phyloP scores from a whole-genome alignment of 768 basidiomycete species.

The Rickenella mellea region DNA sequence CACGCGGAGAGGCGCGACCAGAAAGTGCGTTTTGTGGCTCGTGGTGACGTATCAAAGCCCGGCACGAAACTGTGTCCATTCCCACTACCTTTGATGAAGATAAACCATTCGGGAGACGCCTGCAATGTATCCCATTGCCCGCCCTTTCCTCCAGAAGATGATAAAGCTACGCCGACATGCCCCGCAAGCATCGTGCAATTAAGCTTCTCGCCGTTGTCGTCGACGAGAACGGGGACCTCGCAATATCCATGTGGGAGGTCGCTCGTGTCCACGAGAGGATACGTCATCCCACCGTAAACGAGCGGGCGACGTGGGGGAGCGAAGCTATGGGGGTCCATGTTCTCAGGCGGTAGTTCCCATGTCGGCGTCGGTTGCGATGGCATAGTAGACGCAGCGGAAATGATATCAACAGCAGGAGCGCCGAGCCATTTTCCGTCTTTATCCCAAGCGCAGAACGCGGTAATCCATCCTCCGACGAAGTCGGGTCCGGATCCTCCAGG shows the following conservation, averaged over 20 bases:
- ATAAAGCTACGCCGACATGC: slow-evolving; percentile 4
- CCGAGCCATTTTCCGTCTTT: slow-evolving; percentile 23
- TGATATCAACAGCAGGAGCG: not conserved
- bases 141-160: slow-evolving; percentile 16
- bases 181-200: slow-evolving; percentile 22
- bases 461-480: slow-evolving; percentile 31
- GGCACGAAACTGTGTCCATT: no score
- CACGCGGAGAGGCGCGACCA: no score
- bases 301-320: not conserved
- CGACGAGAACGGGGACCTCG: slow-evolving; percentile 19
- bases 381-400: not conserved
- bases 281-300: slow-evolving; percentile 6
- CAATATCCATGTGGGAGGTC: slow-evolving; percentile 21
- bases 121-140: not conserved
- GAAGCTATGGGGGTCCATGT: not conserved
- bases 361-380: slow-evolving; percentile 4
- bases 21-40: no score
- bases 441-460: slow-evolving; percentile 25
- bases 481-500: slow-evolving; percentile 16
- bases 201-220: slow-evolving; percentile 16
- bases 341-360: not conserved
- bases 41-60: no score
- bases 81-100: no score
- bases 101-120: not conserved
- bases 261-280: slow-evolving; percentile 5